Base-by-base conservation (phyloP, 1,284 basidiomycete genomes). In the Erythrobasidium hasegawianum region DNA sequence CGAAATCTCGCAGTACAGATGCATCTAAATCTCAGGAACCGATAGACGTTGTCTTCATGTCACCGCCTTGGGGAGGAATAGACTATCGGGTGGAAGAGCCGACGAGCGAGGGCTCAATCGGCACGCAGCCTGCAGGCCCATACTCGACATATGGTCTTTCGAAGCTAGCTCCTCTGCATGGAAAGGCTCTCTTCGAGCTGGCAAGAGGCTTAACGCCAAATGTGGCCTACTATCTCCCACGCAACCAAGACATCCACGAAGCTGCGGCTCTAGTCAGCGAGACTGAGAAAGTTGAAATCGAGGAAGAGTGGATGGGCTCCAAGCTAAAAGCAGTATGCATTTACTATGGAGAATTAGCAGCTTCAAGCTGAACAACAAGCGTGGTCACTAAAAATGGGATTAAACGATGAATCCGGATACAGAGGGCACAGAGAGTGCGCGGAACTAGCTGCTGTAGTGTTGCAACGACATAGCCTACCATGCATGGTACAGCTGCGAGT, bases 21-120 rank as follows among this genome's bases (percentile, higher is more conserved):
- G 43, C 52, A 57, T 47, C 67, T 43, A 56, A 40, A 76, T 82
- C 24, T 20, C 68, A 72, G 16, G 76, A 80, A 29, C 83, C 81
- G 64, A 86, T 94, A 64, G 90, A 95, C 73, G 87, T 89, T 9
- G 85, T 95, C 13, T 97, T 97, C 76, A 83, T 95, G 41, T 92
- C 89, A 69, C 93, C 93, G 1, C 93, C 53, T 2, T 96, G 91
- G 91, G 93, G 92, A 71, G 88, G 89, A 24, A 87, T 87, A 2
- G 82, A 82, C 2, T 90, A 90, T 73, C 58, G 33, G 26, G 53
- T 38, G 43, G 58, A 50, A n/a, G 50, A 59, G 52, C 18, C 62
- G 45, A 20, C 62, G 57, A 26, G 60, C 50, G 41, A 68, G 45
- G 61, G 64, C 1, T 24, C 59, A 40, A 29, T 40, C 38, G 43